Conservation (phyloP, 2,329 filamentous ascomycete genomes). For the Alternaria sp. region DNA sequence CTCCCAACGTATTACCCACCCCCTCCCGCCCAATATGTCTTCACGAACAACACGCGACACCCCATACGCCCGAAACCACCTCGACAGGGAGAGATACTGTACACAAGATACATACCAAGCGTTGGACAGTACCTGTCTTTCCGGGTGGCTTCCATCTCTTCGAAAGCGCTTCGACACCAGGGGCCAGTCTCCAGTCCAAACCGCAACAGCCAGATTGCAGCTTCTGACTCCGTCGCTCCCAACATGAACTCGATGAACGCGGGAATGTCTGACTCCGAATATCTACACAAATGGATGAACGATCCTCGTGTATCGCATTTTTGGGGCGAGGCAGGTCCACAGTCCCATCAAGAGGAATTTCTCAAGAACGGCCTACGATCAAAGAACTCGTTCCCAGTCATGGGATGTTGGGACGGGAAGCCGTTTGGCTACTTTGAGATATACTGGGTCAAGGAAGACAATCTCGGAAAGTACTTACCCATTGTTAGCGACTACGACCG, state of each 20-base stretch:
- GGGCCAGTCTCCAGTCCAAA: constrained; percentile 59
- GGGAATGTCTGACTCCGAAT: constrained; percentile 65
- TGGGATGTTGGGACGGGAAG: constrained; percentile 92
- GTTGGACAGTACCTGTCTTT: constrained; percentile 87
- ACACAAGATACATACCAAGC: constrained; percentile 84
- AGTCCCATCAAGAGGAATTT: constrained; percentile 70
- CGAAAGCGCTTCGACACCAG: constrained; percentile 68
- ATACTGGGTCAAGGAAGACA: constrained; percentile 97
- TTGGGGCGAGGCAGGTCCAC: constrained; percentile 75
- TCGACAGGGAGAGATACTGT: constrained; percentile 89
- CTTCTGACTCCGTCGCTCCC: constrained; percentile 59
- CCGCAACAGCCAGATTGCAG: constrained; percentile 49
- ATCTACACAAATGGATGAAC: constrained; percentile 89
- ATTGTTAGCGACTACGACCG: constrained; percentile 82
- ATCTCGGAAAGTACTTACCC: constrained; percentile 72
- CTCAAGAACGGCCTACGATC: constrained; percentile 70
- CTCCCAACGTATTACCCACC: constrained; percentile 92
- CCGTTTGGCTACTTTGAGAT: constrained; percentile 98
- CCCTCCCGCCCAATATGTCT: constrained; percentile 79
- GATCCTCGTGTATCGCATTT: constrained; percentile 82
- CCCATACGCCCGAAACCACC: constrained; percentile 88
- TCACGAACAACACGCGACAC: constrained; percentile 81
- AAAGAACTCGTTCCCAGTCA: constrained; percentile 84
- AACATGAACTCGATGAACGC: constrained; percentile 39
- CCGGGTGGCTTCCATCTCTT: constrained; percentile 77